Evolutionary conservation across 148 eudicot genomes (phyloP).

Genomic region (Agrostemma githago): DNA sequence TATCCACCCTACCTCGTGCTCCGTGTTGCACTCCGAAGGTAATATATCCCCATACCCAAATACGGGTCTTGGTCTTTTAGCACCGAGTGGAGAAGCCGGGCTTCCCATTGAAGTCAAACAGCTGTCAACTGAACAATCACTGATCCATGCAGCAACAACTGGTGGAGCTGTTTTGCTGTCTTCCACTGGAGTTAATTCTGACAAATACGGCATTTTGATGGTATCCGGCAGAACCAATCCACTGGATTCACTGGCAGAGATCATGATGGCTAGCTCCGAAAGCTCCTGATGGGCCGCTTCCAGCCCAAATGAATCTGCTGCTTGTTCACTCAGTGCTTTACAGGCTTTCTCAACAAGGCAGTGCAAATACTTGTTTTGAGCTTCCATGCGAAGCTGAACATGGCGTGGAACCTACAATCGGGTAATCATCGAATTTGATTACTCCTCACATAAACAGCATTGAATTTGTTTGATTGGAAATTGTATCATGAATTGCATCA

Average conservation of each 20-base stretch:
- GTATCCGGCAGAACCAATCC: slow-evolving; percentile 30
- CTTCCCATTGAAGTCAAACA: slow-evolving; percentile 50
- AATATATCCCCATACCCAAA: slow-evolving; percentile 34
- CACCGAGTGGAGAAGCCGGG: slow-evolving; percentile 32
- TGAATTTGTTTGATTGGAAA: background rate
- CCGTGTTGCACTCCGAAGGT: slow-evolving; percentile 25
- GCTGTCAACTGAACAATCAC: slow-evolving; percentile 58
- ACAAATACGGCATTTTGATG: slow-evolving; percentile 32
- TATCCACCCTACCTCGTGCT: slow-evolving; percentile 44
- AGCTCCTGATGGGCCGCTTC: slow-evolving; percentile 57
- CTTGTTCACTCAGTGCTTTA: slow-evolving; percentile 48
- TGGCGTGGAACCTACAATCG: slow-evolving; percentile 55
- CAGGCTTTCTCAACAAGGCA: slow-evolving; percentile 79
- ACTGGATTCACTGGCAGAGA: slow-evolving; percentile 32
- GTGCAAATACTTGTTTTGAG: slow-evolving; percentile 67
- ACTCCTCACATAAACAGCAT: background rate
- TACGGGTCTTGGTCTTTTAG: slow-evolving; percentile 48
- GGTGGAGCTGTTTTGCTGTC: slow-evolving; percentile 22
- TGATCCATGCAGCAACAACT: slow-evolving; percentile 33
- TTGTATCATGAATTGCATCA: background rate
- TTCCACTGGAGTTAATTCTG: slow-evolving; percentile 20
- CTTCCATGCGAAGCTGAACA: slow-evolving; percentile 66
- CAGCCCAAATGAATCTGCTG: slow-evolving; percentile 42
- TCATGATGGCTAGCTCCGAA: slow-evolving; percentile 55
- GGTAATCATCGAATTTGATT: background rate